These are phyloP conservation scores for Capsicum chinense DNA, from an alignment of 257 asterid genomes.

Conservation along the genomic window DNA sequence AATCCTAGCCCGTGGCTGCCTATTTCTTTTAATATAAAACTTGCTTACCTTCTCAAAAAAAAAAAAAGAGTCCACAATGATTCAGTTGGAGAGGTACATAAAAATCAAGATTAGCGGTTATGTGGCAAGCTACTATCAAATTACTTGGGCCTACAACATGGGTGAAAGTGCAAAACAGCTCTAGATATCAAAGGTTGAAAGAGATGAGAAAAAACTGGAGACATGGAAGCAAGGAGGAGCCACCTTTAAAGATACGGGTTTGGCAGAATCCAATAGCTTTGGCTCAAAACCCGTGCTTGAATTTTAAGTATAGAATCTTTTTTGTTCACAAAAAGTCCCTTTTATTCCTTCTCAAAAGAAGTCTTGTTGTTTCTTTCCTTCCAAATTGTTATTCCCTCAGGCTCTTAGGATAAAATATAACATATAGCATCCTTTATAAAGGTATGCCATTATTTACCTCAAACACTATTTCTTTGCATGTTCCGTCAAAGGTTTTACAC, in stretches of 20 bases:
- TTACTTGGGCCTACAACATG: neutral
- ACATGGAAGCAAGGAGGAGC: neutral
- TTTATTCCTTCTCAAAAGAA: neutral
- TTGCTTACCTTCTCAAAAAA: neutral
- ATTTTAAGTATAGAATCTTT: neutral
- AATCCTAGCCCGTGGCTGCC: neutral
- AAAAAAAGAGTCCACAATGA: neutral
- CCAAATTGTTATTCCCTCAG: neutral
- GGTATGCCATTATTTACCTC: neutral
- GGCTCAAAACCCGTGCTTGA: neutral
- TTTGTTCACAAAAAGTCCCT: neutral
- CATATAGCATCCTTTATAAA: conserved; percentile 1
- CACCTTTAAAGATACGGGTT: neutral
- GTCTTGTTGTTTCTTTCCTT: neutral
- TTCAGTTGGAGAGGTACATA: neutral
- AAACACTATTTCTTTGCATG: neutral
- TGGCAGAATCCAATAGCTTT: neutral
- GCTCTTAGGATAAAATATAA: conserved; percentile 16
- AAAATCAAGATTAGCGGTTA: neutral
- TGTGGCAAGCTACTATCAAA: neutral
- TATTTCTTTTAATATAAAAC: neutral
- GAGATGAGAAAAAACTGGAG: neutral
- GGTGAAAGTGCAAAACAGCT: neutral
- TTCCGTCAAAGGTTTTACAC: neutral
- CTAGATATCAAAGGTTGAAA: neutral